Conservation (phyloP, 106 monocot genomes). For the Dioscorea alata region DNA sequence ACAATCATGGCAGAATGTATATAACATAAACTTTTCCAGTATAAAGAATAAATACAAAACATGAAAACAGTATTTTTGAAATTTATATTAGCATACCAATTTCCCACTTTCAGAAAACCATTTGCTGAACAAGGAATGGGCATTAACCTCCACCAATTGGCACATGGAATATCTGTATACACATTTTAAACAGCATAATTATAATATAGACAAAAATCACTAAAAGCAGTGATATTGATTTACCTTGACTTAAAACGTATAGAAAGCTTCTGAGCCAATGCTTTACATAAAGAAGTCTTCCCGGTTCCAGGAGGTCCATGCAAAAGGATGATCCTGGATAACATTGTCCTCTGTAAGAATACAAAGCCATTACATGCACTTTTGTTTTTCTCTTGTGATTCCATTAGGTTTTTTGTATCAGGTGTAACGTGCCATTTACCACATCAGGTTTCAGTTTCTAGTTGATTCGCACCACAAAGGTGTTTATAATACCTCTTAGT, state of each 20-base stretch:
- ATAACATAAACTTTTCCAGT: too few relatives aligned
- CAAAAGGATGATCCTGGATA: constrained; percentile 83
- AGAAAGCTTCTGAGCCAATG: constrained; percentile 97
- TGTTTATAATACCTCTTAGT: too few relatives aligned
- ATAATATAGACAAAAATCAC: too few relatives aligned
- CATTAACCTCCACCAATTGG: constrained; percentile 97
- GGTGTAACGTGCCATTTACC: too few relatives aligned
- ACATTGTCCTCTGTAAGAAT: neutral
- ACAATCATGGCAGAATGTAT: too few relatives aligned
- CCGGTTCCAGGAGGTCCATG: constrained; percentile 99
- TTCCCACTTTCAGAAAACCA: constrained; percentile 99
- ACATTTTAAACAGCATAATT: constrained; percentile 1
- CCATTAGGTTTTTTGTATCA: too few relatives aligned
- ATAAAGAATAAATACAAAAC: too few relatives aligned
- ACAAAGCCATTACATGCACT: too few relatives aligned
- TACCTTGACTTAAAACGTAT: constrained; percentile 89
- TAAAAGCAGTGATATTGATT: neutral
- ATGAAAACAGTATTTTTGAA: neutral
- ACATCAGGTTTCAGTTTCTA: too few relatives aligned
- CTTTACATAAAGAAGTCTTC: constrained; percentile 98
- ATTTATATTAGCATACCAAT: constrained; percentile 50
- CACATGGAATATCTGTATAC: constrained; percentile 63
- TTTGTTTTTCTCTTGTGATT: too few relatives aligned
- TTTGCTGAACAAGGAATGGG: constrained; percentile 99
- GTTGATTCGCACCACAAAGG: too few relatives aligned